A percentile compares a stretch with the other conserved stretches of the same genome.
Conservation (phyloP, 163 green algal species). For the Chlamydomonas reinhardtii region DNA sequence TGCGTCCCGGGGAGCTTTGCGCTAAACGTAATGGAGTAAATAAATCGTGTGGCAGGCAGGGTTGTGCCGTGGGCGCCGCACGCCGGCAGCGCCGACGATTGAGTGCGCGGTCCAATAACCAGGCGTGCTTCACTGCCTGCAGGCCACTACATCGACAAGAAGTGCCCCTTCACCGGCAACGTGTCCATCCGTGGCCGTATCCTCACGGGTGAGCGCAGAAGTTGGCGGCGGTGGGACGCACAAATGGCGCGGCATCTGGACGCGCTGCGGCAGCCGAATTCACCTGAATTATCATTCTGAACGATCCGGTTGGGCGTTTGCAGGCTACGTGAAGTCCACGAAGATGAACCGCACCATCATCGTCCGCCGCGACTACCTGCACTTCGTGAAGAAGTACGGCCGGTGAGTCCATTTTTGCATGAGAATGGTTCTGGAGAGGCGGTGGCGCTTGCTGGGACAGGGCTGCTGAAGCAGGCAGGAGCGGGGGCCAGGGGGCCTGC, state of each 20-base stretch:
- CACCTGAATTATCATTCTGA: no score
- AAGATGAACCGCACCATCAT: slow-evolving; percentile 99
- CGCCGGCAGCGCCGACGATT: no score
- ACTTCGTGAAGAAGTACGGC: slow-evolving; percentile 99
- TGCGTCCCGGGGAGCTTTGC: slow-evolving; percentile 55
- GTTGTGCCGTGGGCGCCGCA: no score
- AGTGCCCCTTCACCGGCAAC: slow-evolving; percentile 99
- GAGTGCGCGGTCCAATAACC: no score
- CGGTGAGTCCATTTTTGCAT: slow-evolving; percentile 52
- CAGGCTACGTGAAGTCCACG: slow-evolving; percentile 91
- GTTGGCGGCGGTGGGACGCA: background rate
- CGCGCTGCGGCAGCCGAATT: no score
- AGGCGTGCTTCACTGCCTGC: slow-evolving; percentile 3
- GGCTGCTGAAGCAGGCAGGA: no score
- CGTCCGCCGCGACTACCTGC: slow-evolving; percentile 97
- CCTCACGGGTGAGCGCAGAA: slow-evolving; percentile 79
- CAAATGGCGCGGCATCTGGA: no score
- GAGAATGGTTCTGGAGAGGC: no score
- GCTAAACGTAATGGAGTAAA: no score
- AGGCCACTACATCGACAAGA: slow-evolving; percentile 99
- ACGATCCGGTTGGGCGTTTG: background rate
- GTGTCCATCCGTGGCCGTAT: slow-evolving; percentile 98
- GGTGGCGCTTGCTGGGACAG: no score
- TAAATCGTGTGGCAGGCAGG: no score
- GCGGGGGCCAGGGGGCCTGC: no score